Conservation (phyloP, 2,329 filamentous ascomycete species). For the Phoma herbarum region DNA sequence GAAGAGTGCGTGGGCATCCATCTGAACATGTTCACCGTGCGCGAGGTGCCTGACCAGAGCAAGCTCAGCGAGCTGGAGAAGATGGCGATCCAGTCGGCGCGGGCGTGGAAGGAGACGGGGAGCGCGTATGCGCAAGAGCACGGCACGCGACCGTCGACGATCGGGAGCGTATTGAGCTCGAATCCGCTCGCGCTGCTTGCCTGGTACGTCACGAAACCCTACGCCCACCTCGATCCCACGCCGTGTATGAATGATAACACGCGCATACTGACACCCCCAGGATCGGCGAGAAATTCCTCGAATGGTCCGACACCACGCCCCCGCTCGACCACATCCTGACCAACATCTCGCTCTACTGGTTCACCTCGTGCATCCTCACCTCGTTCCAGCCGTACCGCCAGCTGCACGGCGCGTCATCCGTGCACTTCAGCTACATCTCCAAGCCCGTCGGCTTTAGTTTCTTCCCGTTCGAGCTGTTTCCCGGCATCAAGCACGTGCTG, state of each 20-base stretch:
- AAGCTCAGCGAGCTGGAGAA: conserved; percentile 32
- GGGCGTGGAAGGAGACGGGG: conserved; percentile 54
- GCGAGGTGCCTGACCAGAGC: conserved; percentile 25
- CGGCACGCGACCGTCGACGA: conserved; percentile 63
- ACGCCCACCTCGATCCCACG: neutral
- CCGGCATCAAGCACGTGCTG: conserved; percentile 50
- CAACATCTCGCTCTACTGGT: conserved; percentile 64
- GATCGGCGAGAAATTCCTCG: conserved; percentile 66
- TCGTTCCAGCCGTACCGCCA: conserved; percentile 62
- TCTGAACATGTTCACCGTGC: conserved; percentile 36
- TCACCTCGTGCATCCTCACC: conserved; percentile 57
- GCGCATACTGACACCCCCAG: conserved; percentile 22
- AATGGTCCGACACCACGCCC: conserved; percentile 61
- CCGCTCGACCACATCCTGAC: conserved; percentile 59
- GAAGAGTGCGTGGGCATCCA: conserved; percentile 59
- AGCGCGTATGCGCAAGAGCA: conserved; percentile 64
- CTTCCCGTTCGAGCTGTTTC: conserved; percentile 56
- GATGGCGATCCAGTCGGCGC: conserved; percentile 20
- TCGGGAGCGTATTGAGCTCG: conserved; percentile 63
- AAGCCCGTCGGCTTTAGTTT: conserved; percentile 58
- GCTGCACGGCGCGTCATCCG: conserved; percentile 6
- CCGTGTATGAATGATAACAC: no score
- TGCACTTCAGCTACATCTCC: neutral
- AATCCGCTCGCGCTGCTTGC: conserved; percentile 66
- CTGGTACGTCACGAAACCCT: no score